Percentiles rank a stretch among this genome's conserved stretches.
Evolutionary conservation across 441 rosid genomes (phyloP).

Genomic region (Brassica hybrid): DNA sequence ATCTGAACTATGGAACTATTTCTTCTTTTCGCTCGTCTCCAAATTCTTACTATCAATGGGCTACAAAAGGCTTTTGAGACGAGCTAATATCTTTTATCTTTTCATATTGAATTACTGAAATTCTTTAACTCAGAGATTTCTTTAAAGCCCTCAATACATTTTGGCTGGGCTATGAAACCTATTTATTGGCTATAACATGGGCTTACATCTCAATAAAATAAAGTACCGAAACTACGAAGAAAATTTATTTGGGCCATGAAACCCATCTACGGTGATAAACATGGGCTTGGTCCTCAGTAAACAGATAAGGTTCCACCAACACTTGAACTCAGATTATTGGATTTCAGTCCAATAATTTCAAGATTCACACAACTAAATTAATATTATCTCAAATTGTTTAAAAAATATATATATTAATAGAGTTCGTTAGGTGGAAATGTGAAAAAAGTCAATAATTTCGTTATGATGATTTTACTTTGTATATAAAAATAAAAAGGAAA

Average conservation of each 20-base stretch:
- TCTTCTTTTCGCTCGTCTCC: background rate
- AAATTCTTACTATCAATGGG: slow-evolving; percentile 6
- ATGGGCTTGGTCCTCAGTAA: background rate
- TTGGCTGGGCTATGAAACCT: background rate
- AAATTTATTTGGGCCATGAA: background rate
- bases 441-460: slow-evolving; percentile 1
- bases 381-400: background rate
- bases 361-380: background rate
- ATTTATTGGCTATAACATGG: background rate
- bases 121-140: background rate
- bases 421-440: background rate
- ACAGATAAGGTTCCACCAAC: background rate
- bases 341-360: background rate
- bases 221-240: background rate
- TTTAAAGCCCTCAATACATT: background rate
- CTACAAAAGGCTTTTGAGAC: background rate
- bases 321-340: background rate
- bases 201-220: background rate
- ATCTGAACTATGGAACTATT: background rate
- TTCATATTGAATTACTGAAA: background rate
- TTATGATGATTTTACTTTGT: background rate
- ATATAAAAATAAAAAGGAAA: background rate
- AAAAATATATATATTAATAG: no score
- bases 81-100: background rate
- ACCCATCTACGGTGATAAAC: background rate